A percentile compares a stretch with the other conserved stretches of the same genome.
These are phyloP conservation scores for Acorus gramineus DNA, from an alignment of 106 monocot genomes.

Conservation along the genomic window DNA sequence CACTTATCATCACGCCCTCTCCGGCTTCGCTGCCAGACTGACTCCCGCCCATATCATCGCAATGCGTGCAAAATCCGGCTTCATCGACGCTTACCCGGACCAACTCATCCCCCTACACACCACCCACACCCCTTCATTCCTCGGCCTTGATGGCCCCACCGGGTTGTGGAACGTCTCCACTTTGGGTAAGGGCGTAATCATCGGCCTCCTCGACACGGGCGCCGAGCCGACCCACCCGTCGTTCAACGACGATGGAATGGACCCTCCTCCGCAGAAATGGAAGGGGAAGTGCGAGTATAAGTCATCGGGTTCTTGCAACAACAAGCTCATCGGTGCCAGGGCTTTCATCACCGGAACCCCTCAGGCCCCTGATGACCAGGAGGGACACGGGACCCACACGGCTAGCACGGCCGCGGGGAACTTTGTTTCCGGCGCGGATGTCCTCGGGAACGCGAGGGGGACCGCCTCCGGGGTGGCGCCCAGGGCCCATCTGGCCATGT, in stretches of 20 bases:
- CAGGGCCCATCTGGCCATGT: slow-evolving; percentile 37
- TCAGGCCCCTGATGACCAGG: slow-evolving; percentile 6
- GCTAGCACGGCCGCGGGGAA: slow-evolving; percentile 42
- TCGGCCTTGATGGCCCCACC: slow-evolving; percentile 14
- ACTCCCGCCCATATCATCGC: too few species aligned
- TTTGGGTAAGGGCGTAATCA: slow-evolving; percentile 35
- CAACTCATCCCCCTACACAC: too few species aligned
- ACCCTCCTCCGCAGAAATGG: slow-evolving; percentile 55
- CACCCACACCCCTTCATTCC: too few species aligned
- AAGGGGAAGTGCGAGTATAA: slow-evolving; percentile 39
- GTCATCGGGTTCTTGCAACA: slow-evolving; percentile 32
- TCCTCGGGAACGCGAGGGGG: slow-evolving; percentile 21
- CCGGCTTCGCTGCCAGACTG: too few species aligned
- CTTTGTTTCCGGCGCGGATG: slow-evolving; percentile 18
- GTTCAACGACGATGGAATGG: slow-evolving; percentile 30
- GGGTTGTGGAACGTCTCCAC: slow-evolving; percentile 21
- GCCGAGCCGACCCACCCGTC: slow-evolving; percentile 48
- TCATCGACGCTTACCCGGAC: too few species aligned
- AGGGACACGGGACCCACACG: slow-evolving; percentile 47
- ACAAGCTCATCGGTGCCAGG: slow-evolving; percentile 57
- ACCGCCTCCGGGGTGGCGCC: slow-evolving; percentile 43
- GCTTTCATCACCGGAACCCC: slow-evolving; percentile 1
- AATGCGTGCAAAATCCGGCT: too few species aligned
- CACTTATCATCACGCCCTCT: too few species aligned
- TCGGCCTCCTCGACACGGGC: slow-evolving; percentile 51